These are phyloP conservation scores for Diutina scorzettiae DNA, from an alignment of 1,139 yeast species.

Conservation along the genomic window DNA sequence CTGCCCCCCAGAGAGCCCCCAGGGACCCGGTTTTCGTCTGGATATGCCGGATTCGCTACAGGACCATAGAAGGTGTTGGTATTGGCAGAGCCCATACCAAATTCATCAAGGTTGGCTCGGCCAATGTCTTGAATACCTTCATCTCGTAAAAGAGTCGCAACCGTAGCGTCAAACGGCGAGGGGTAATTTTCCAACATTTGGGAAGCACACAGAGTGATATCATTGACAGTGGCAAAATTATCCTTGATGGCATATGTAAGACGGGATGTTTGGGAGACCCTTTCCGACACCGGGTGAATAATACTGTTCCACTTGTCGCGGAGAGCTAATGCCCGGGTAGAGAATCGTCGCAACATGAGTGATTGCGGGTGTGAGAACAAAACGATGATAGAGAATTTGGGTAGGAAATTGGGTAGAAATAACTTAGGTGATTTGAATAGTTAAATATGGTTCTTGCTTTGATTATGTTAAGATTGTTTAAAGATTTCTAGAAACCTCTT, in stretches of 20 bases:
- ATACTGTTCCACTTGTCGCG: not conserved
- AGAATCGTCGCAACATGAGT: not conserved
- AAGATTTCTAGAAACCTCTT: too few species aligned
- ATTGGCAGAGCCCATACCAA: constrained; percentile 86
- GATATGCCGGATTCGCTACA: constrained; percentile 51
- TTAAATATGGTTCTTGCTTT: too few species aligned
- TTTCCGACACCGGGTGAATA: not conserved
- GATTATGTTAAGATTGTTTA: too few species aligned
- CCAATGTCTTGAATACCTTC: constrained; percentile 53
- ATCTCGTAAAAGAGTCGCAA: constrained; percentile 37
- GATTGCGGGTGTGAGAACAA: not conserved
- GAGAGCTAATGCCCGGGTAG: not conserved
- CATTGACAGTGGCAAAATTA: constrained; percentile 54
- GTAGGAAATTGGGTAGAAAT: too few species aligned
- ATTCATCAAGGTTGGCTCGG: constrained; percentile 91
- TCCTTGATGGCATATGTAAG: constrained; percentile 49
- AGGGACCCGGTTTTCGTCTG: constrained; percentile 26
- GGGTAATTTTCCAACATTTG: constrained; percentile 40
- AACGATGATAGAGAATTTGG: not conserved
- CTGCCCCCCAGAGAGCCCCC: constrained; percentile 98
- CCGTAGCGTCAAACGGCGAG: constrained; percentile 81
- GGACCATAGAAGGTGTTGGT: constrained; percentile 53
- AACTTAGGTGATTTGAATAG: too few species aligned
- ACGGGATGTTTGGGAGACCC: too few species aligned
- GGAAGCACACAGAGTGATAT: constrained; percentile 72